Evolutionary conservation across 306 rosid genomes (phyloP).

Genomic region (Nissolia schottii): DNA sequence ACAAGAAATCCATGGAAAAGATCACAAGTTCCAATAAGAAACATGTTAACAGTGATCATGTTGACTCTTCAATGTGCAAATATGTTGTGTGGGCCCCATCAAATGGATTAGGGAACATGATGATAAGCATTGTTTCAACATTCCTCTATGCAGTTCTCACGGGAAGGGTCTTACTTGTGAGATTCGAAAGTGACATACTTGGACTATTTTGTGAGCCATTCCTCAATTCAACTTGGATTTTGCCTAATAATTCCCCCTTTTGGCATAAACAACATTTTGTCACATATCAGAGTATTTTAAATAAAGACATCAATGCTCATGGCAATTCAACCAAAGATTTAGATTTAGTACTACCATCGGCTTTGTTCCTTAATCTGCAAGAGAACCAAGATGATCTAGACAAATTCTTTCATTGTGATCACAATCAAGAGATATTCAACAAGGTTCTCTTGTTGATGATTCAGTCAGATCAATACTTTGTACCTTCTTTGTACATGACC

Average conservation of each 20-base stretch:
- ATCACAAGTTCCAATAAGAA: slow-evolving; percentile 24
- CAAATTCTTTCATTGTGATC: slow-evolving; percentile 53
- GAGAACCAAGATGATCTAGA: slow-evolving; percentile 23
- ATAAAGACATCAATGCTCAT: slow-evolving; percentile 20
- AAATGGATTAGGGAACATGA: slow-evolving; percentile 61
- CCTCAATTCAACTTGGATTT: slow-evolving; percentile 52
- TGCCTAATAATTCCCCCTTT: slow-evolving; percentile 41
- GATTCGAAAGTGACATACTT: slow-evolving; percentile 41
- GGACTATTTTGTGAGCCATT: slow-evolving; percentile 65
- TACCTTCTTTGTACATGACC: slow-evolving; percentile 56
- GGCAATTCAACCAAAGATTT: slow-evolving; percentile 18
- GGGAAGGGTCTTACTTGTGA: slow-evolving; percentile 41
- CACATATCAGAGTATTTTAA: slow-evolving; percentile 38
- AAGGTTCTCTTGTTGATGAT: slow-evolving; percentile 38
- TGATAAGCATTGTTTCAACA: slow-evolving; percentile 43
- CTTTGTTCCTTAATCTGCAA: slow-evolving; percentile 39
- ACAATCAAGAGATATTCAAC: slow-evolving; percentile 40
- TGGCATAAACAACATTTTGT: slow-evolving; percentile 20
- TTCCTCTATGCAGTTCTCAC: slow-evolving; percentile 60
- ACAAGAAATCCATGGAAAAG: slow-evolving; percentile 26
- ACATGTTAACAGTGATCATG: too few species aligned
- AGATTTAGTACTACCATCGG: slow-evolving; percentile 26
- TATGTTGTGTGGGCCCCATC: slow-evolving; percentile 45
- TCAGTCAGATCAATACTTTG: slow-evolving; percentile 50
- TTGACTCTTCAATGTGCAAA: slow-evolving; percentile 23